Base-by-base conservation (phyloP, 1,284 basidiomycete genomes). In the Cryptococcus neoformans region DNA sequence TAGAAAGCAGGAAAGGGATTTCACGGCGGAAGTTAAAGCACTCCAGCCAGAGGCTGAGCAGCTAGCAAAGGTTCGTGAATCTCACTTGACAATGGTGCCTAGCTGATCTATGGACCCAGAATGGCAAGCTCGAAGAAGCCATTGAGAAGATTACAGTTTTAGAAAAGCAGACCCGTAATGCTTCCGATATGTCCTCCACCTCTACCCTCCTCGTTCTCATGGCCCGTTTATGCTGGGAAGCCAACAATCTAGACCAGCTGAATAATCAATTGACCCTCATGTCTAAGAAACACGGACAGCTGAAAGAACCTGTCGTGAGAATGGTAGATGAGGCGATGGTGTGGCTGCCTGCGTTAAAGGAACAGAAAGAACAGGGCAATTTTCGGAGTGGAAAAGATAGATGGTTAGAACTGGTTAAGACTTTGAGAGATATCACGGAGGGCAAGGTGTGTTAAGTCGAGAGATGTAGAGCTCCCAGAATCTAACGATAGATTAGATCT, bases 141-240 rank as follows among this genome's bases (percentile, higher is more conserved):
- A 80, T 98, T 16, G 96, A 99, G 77, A 92, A 90, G 79, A 84
- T 99, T 54, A 83, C 92, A 56, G 80, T 81, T 3, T 81, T 99
- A 1, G 96, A 99, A 80, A 99, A 99, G 79, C 93, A 96, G 77
- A 88, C 95, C 4, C 85, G 96, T 78, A 98, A 98, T 81, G 95
- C 95, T 12, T 89, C 94, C 53, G 96, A 99, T 82, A 82, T 93
- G 51, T 76, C 84, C 42, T 97, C 94, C 21, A 99, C 96, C 0
- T 89, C 89, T 38, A 85, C 89, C 51, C 84, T 99, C 16, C 87
- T 89, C 56, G 87, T 87, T 70, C 82, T 87, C 38, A 83, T 89
- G 56, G 79, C 85, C 34, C 83, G 87, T 62, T 81, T 92, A 60
- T 83, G 83, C 61, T 92, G 92, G 74, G 80, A 87, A 60, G 57